phyloP scores from a whole-genome alignment of 768 basidiomycete genomes.

The Boletales sp. region DNA sequence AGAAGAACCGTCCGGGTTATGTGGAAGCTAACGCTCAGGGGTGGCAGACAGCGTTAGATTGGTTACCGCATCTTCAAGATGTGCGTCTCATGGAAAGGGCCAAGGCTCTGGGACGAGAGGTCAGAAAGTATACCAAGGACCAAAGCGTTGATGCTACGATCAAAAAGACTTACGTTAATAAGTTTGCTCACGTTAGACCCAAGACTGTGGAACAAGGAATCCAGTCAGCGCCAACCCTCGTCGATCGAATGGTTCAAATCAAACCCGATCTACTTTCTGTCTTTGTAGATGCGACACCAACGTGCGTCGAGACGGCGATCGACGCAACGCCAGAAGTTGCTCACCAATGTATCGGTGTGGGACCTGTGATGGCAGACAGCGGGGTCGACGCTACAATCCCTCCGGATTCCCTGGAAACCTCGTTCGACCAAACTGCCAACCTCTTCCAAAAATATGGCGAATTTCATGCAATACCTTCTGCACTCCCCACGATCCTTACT shows the following conservation, averaged over 20 bases:
- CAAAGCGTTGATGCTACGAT: slow-evolving; percentile 54
- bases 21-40: slow-evolving; percentile 61
- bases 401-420: slow-evolving; percentile 19
- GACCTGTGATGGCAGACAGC: slow-evolving; percentile 24
- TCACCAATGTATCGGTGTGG: slow-evolving; percentile 33
- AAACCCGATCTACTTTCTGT: slow-evolving; percentile 36
- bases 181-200: slow-evolving; percentile 40
- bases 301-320: slow-evolving; percentile 41
- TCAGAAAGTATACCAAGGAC: slow-evolving; percentile 27
- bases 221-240: slow-evolving; percentile 37
- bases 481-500: slow-evolving; percentile 26
- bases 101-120: slow-evolving; percentile 30
- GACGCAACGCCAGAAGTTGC: slow-evolving; percentile 38
- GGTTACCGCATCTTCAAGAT: slow-evolving; percentile 68
- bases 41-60: slow-evolving; percentile 69
- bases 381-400: slow-evolving; percentile 32
- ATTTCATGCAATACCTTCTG: slow-evolving; percentile 31
- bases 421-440: slow-evolving; percentile 20
- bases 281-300: slow-evolving; percentile 53
- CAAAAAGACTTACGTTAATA: slow-evolving; percentile 34
- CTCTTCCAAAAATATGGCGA: slow-evolving; percentile 23
- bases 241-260: slow-evolving; percentile 38
- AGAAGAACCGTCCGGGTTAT: slow-evolving; percentile 69
- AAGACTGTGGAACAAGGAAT: slow-evolving; percentile 31
- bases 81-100: slow-evolving; percentile 61